A percentile compares a stretch with the other conserved stretches of the same genome.
Evolutionary conservation across 106 monocot genomes (phyloP).

Genomic region (Allium cepa): DNA sequence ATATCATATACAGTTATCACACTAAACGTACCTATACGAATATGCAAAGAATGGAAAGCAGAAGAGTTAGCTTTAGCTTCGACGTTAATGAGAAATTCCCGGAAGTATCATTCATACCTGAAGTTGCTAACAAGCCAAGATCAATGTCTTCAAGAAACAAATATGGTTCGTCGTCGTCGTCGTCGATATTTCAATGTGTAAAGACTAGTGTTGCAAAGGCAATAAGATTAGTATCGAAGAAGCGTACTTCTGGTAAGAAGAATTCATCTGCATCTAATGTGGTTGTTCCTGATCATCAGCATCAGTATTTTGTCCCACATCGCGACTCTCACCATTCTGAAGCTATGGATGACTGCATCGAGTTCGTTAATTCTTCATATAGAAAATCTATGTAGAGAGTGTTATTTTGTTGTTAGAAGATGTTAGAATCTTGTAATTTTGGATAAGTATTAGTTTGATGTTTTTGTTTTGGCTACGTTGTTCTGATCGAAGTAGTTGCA

Average conservation of each 20-base stretch:
- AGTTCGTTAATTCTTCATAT: slow-evolving; percentile 34
- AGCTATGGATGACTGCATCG: slow-evolving; percentile 37
- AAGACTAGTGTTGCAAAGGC: neutral
- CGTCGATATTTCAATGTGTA: neutral
- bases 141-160: no score
- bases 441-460: no score
- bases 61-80: slow-evolving; percentile 11
- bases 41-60: slow-evolving; percentile 12
- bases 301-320: slow-evolving; percentile 5
- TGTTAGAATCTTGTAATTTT: no score
- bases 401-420: no score
- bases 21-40: no score
- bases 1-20: no score
- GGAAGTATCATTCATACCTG: no score
- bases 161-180: neutral
- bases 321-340: slow-evolving; percentile 23
- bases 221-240: slow-evolving; percentile 1
- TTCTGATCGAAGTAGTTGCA: no score
- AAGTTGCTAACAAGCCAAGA: no score
- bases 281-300: slow-evolving; percentile 2
- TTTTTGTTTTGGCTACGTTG: no score
- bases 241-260: neutral
- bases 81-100: slow-evolving; percentile 10
- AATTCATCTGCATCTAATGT: neutral
- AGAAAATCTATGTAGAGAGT: neutral